Conservation (phyloP, 140 eudicot species). For the Senecio squalidus region DNA sequence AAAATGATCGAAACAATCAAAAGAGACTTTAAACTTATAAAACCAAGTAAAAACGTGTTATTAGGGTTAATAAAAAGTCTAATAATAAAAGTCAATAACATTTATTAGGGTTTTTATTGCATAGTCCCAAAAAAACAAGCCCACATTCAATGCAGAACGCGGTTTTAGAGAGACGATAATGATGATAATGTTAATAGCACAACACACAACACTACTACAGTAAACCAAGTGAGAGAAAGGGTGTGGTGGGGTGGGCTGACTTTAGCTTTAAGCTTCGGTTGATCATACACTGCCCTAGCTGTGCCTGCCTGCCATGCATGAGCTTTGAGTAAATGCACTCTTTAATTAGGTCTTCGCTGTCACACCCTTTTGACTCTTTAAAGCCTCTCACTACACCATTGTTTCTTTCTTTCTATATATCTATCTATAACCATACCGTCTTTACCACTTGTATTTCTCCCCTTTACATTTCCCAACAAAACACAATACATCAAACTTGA, state of each 20-base stretch:
- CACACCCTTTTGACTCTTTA: conserved; percentile 61
- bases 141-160: conserved; percentile 36
- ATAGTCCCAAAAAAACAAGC: conserved; percentile 33
- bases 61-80: conserved; percentile 15
- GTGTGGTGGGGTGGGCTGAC: conserved; percentile 45
- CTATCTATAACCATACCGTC: conserved; percentile 19
- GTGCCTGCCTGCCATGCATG: conserved; percentile 43
- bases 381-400: conserved; percentile 17
- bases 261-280: conserved; percentile 40
- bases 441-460: conserved; percentile 9
- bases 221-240: background rate
- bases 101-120: conserved; percentile 37
- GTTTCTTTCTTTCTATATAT: conserved; percentile 35
- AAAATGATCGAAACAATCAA: conserved; percentile 9
- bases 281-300: conserved; percentile 26
- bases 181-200: conserved; percentile 12
- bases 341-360: conserved; percentile 59
- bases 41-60: conserved; percentile 25
- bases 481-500: background rate
- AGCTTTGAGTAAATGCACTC: conserved; percentile 61
- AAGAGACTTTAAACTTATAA: background rate
- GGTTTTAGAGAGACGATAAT: conserved; percentile 26
- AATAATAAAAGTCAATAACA: conserved; percentile 18
- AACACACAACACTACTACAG: conserved; percentile 9
- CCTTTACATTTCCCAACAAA: conserved; percentile 28